Evolutionary conservation across 306 rosid genomes (phyloP).

Genomic region (Quercus gilva): DNA sequence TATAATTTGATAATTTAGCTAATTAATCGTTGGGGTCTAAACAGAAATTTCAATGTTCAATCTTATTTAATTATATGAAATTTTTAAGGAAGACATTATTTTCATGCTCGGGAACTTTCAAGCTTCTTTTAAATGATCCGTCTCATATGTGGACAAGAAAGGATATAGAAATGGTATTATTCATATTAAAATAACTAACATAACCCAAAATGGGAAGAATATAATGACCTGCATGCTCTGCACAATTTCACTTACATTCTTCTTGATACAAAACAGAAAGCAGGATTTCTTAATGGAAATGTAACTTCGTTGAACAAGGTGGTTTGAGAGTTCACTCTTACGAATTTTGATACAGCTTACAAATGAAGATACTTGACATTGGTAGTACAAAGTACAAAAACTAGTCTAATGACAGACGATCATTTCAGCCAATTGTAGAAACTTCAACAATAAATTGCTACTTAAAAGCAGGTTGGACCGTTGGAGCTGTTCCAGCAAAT

Average conservation of each 20-base stretch:
- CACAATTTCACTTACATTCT: not conserved
- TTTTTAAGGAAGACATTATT: no score
- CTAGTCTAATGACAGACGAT: conserved; percentile 37
- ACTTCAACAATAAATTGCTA: conserved; percentile 15
- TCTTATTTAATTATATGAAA: no score
- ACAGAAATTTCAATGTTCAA: no score
- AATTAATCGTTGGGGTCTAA: no score
- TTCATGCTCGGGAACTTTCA: no score
- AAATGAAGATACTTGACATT: conserved; percentile 24
- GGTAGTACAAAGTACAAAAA: conserved; percentile 35
- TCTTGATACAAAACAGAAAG: not conserved
- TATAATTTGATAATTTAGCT: no score
- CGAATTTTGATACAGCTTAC: conserved; percentile 44
- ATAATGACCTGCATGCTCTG: no score
- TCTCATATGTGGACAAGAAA: no score
- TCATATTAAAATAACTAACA: no score
- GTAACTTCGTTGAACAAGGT: conserved; percentile 18
- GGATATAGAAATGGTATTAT: no score
- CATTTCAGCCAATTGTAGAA: conserved; percentile 39
- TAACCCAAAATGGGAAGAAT: no score
- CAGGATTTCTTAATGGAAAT: not conserved
- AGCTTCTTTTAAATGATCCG: no score
- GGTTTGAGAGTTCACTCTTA: conserved; percentile 25
- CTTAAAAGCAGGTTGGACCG: conserved; percentile 15
- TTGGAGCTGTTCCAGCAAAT: conserved; percentile 13